Base-by-base conservation (phyloP, 306 rosid genomes). In the Hippophae gyantsensis region DNA sequence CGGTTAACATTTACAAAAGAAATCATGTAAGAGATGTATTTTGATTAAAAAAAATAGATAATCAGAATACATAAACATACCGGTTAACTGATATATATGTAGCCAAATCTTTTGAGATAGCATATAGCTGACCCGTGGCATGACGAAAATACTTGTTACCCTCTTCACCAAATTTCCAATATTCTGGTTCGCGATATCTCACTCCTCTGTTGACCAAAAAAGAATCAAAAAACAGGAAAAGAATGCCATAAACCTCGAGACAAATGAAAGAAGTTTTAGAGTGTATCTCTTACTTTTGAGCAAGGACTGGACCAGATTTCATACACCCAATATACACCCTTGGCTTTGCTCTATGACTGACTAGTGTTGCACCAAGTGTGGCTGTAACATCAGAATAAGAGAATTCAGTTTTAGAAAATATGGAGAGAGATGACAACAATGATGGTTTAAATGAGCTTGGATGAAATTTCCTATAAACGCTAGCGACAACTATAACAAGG, bases 111-210 rank as follows among this genome's bases (percentile, higher is more conserved):
- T 66, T 77, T 42, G 86, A 81, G 58, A 81, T 65, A 46, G 86
- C 86, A 52, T 81, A 81, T 13, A 81, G 76, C 68, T 81, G 86
- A 13, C 86, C 86, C 0, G 86, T 81, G 72, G 86, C 86, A 44
- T 81, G 86, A 42, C 86, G 86, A 60, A 81, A 81, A 53, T 81
- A 81, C 69, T 72, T 77, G 83, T 81, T 81, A 52, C 86, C 86
- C 18, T 74, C 83, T 64, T 74, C 86, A 3, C 86, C 86, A 8
- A 81, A 81, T 69, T 77, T 81, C 86, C 86, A 81, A 55, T 81
- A 64, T 65, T 81, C 86, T 1, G 86, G 86, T 62, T 81, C 86
- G 45, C 77, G 80, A 61, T 81, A 81, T 61, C 86, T 68, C 43
- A 81, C 83, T 65, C 86, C 86, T 64, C 86, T 81, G 68, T 44